A percentile compares a stretch with the other conserved stretches of the same genome.
phyloP scores from a whole-genome alignment of 768 basidiomycete species.

The Pleurotus tuber-regium region DNA sequence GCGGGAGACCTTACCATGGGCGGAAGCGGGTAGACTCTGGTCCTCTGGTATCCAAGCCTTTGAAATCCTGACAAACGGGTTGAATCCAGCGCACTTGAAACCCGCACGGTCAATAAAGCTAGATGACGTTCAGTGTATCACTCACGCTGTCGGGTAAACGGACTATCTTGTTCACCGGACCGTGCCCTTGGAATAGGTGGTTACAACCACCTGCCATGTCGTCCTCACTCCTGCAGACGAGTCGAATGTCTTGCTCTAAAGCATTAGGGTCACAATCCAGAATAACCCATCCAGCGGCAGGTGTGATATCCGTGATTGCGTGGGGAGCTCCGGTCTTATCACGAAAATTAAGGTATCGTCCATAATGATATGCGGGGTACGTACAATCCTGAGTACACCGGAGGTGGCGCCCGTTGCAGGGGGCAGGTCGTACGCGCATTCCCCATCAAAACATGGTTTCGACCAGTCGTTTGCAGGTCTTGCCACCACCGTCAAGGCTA shows the following conservation, averaged over 20 bases:
- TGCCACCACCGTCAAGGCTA: background rate
- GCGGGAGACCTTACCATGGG: constrained; percentile 23
- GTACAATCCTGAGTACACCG: background rate
- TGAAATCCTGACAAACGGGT: constrained; percentile 39
- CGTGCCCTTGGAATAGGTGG: constrained; percentile 34
- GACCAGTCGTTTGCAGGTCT: constrained; percentile 4
- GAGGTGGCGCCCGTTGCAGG: background rate
- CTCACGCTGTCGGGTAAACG: constrained; percentile 51
- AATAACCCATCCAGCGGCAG: constrained; percentile 7
- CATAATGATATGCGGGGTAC: background rate
- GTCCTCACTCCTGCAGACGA: constrained; percentile 4
- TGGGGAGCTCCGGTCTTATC: constrained; percentile 3
- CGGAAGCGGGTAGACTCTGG: constrained; percentile 36
- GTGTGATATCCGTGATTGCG: constrained; percentile 4
- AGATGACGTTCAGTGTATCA: constrained; percentile 30
- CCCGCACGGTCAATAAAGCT: background rate
- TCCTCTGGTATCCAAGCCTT: constrained; percentile 38
- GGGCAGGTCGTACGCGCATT: constrained; percentile 4
- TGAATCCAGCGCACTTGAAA: constrained; percentile 33
- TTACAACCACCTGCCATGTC: constrained; percentile 28
- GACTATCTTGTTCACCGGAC: constrained; percentile 47
- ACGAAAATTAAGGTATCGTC: background rate
- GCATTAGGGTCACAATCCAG: constrained; percentile 4
- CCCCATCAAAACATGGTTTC: constrained; percentile 4
- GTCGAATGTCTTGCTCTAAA: constrained; percentile 3